phyloP scores from a whole-genome alignment of 768 basidiomycete genomes.

The Hygrophorus pudorinus region DNA sequence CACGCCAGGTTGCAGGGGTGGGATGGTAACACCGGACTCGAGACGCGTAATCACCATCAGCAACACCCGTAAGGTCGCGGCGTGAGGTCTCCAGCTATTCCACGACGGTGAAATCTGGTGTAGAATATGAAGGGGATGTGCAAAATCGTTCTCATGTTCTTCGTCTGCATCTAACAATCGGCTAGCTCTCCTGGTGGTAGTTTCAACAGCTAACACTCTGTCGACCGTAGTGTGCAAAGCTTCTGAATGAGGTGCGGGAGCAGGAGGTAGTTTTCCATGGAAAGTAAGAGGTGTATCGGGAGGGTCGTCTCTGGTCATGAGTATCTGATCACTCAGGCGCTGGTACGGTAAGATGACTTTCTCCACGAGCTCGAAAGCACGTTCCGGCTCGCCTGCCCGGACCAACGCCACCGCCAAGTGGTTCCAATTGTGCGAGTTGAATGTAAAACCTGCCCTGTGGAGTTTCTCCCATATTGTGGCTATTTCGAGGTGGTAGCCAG shows the following conservation, averaged over 20 bases:
- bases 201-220: constrained; percentile 16
- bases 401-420: constrained; percentile 67
- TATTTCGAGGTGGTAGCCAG: constrained; percentile 52
- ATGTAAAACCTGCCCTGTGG: constrained; percentile 53
- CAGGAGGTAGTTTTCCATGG: constrained; percentile 14
- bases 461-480: constrained; percentile 59
- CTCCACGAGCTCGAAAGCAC: constrained; percentile 78
- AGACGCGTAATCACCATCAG: constrained; percentile 37
- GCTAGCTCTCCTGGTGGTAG: constrained; percentile 9
- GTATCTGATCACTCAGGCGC: constrained; percentile 17
- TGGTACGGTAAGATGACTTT: constrained; percentile 59
- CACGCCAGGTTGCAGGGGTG: constrained; percentile 26
- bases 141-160: constrained; percentile 31
- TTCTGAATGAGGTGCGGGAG: constrained; percentile 15
- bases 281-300: constrained; percentile 34
- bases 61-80: constrained; percentile 36
- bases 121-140: constrained; percentile 49
- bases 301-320: constrained; percentile 16
- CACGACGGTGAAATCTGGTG: constrained; percentile 55
- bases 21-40: constrained; percentile 37
- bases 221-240: constrained; percentile 17
- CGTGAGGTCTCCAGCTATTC: constrained; percentile 60
- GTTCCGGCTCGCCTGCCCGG: constrained; percentile 71
- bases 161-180: constrained; percentile 4
- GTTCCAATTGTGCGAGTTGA: constrained; percentile 91